Base-by-base conservation (phyloP, 257 asterid species). In the Solanum tarapatanum region DNA sequence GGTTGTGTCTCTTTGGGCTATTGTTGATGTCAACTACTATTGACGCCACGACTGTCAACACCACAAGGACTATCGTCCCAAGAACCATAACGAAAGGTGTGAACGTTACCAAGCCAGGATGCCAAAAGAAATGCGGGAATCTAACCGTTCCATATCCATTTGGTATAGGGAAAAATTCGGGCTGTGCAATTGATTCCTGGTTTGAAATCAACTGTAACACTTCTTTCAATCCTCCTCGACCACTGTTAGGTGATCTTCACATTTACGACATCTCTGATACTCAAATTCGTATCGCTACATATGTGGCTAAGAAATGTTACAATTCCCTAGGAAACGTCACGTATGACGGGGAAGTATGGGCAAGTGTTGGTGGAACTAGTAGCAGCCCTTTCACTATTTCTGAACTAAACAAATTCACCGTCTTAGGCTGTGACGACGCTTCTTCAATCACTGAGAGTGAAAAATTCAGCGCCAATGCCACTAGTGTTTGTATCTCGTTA, bases 371-470 rank as follows among this genome's bases (percentile, higher is more conserved):
- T 73, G 43, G 7, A 12, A 17, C 32, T 8, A 12, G 35, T 14
- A 84, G 92, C 23, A 84, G 76, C 1, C 91, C 96, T 1, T 93
- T 58, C 91, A 91, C 92, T 86, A 93, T 91, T 87, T 93, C 98
- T 2, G 90, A 90, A 11, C 45, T 62, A 2, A 95, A 94, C 91
- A 90, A 70, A 17, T 93, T 93, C 89, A 89, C 90, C 5, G 92
- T 92, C 77, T 21, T 95, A 5, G 98, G 98, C 66, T 95, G 98
- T 85, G 97, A 92, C 72, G 96, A 93, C 36, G 30, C 89, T 3
- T 93, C 92, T 0, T 72, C 92, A 2, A 84, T 92, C 75, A 2
- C 64, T 28, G 77, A 19, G 5, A 70, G 39, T 7, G 39, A 70
- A 66, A 28, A 66, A 12, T 26, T 24, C 2, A 92, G 94, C 9